phyloP scores from a whole-genome alignment of 2,329 filamentous ascomycete genomes.

The Fusarium sp. region DNA sequence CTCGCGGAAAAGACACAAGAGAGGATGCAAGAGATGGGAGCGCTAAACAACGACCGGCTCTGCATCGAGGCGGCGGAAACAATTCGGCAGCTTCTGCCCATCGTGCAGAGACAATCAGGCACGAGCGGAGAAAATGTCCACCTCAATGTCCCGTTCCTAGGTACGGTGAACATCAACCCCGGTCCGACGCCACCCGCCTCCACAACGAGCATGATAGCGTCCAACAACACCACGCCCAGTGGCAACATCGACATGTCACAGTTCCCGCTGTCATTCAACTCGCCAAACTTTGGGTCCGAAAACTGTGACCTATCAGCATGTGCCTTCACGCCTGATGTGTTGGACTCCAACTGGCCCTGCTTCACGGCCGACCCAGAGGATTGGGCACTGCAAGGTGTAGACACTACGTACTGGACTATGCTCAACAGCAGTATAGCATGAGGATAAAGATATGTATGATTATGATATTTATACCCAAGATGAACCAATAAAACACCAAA shows the following conservation, averaged over 20 bases:
- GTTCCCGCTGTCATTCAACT: slow-evolving; percentile 19
- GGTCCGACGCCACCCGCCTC: slow-evolving; percentile 26
- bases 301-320: slow-evolving; percentile 9
- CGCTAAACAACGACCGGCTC: slow-evolving; percentile 52
- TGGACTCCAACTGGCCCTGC: slow-evolving; percentile 38
- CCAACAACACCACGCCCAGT: slow-evolving; percentile 20
- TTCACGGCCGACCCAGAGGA: slow-evolving; percentile 48
- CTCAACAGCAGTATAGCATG: slow-evolving; percentile 40
- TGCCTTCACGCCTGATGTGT: slow-evolving; percentile 4
- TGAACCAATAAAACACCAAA: slow-evolving; percentile 23
- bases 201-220: slow-evolving; percentile 15
- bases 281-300: slow-evolving; percentile 6
- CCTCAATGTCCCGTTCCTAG: slow-evolving; percentile 58
- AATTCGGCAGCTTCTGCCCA: slow-evolving; percentile 54
- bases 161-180: slow-evolving; percentile 55
- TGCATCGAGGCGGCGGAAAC: slow-evolving; percentile 54
- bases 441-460: slow-evolving; percentile 11
- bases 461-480: slow-evolving; percentile 34
- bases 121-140: slow-evolving; percentile 41
- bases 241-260: slow-evolving; percentile 9
- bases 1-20: slow-evolving; percentile 50
- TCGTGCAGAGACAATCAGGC: slow-evolving; percentile 47
- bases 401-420: slow-evolving; percentile 50
- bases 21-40: slow-evolving; percentile 52
- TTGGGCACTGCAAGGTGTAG: slow-evolving; percentile 54